Conservation (phyloP, 2,329 filamentous ascomycete species). For the Paramyrothecium roridum region DNA sequence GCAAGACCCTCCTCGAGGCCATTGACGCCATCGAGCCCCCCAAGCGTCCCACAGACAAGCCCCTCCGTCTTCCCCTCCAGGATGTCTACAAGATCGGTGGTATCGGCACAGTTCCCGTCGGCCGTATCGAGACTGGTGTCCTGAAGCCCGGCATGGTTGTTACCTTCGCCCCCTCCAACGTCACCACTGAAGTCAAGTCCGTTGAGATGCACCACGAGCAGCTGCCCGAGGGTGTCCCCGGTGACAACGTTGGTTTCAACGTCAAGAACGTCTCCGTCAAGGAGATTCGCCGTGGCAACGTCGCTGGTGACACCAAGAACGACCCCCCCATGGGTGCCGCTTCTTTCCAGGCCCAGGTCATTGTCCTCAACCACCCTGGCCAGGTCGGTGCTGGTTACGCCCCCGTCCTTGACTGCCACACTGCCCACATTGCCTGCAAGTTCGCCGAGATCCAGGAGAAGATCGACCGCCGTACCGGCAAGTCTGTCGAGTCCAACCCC, state of each 20-base stretch:
- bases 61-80: conserved; percentile 99
- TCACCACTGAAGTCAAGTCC: conserved; percentile 99
- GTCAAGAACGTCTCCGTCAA: conserved; percentile 99
- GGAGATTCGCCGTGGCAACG: conserved; percentile 99
- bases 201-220: conserved; percentile 99
- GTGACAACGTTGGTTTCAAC: conserved; percentile 99
- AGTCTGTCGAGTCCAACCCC: conserved; percentile 85
- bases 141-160: conserved; percentile 93
- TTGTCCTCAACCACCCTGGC: conserved; percentile 99
- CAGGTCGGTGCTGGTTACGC: conserved; percentile 99
- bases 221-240: conserved; percentile 89
- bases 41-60: conserved; percentile 95
- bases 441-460: conserved; percentile 99
- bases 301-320: conserved; percentile 99
- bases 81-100: conserved; percentile 99
- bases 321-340: conserved; percentile 87
- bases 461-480: conserved; percentile 99
- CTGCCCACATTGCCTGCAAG: conserved; percentile 99
- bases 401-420: conserved; percentile 99
- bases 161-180: conserved; percentile 96
- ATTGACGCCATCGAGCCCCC: conserved; percentile 95
- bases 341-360: conserved; percentile 99
- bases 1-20: conserved; percentile 99
- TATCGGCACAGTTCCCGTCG: conserved; percentile 99
- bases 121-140: conserved; percentile 99